Evolutionary conservation across 2,329 filamentous ascomycete genomes (phyloP).

Genomic region (Sporothrix variecibatus): DNA sequence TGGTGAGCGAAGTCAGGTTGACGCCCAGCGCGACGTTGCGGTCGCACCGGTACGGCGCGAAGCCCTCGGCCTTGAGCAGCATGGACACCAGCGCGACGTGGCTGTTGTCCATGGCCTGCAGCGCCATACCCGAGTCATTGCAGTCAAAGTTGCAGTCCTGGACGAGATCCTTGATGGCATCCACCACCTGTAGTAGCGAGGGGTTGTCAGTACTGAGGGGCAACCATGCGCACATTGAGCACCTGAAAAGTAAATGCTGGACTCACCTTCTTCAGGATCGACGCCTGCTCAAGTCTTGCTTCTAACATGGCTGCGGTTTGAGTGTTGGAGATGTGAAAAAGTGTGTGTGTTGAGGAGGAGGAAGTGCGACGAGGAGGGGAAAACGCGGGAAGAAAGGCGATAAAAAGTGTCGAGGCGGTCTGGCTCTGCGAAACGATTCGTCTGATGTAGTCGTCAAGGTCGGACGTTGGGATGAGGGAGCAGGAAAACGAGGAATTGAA

Average conservation of each 20-base stretch:
- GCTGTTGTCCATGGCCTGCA: conserved; percentile 99
- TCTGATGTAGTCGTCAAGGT: conserved; percentile 9
- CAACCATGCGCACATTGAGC: background rate
- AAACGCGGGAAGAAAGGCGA: background rate
- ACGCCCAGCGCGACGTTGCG: conserved; percentile 98
- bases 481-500: background rate
- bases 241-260: too few relatives aligned
- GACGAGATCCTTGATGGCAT: conserved; percentile 98
- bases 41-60: conserved; percentile 95
- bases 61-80: conserved; percentile 94
- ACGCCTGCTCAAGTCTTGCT: conserved; percentile 93
- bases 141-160: conserved; percentile 99
- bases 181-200: conserved; percentile 72
- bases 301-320: conserved; percentile 71
- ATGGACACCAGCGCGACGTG: conserved; percentile 98
- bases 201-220: background rate
- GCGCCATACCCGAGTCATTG: conserved; percentile 97
- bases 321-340: conserved; percentile 12
- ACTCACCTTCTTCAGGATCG: conserved; percentile 87
- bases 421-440: background rate
- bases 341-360: background rate
- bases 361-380: background rate
- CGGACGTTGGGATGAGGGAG: background rate
- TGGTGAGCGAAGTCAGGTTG: conserved; percentile 94
- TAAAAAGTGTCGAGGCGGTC: conserved; percentile 8